A percentile compares a stretch with the other conserved stretches of the same genome.
Conservation (phyloP, 192 early-diverging fungal genomes). For the Backusella morwellensis region DNA sequence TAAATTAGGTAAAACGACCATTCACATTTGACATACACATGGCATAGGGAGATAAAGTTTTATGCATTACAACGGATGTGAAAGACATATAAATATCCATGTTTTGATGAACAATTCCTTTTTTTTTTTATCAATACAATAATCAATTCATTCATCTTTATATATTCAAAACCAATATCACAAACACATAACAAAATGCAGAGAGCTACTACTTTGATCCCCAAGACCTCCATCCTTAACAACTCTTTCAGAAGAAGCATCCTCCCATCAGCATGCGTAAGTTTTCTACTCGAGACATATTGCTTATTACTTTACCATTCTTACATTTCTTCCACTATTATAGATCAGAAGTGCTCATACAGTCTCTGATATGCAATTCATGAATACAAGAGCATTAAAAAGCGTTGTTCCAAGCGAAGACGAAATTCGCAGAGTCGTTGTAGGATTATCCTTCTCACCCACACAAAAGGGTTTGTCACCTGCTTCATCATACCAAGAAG, state of each 20-base stretch:
- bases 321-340: background rate
- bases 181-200: background rate
- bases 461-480: background rate
- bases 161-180: background rate
- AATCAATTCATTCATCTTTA: background rate
- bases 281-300: background rate
- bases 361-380: background rate
- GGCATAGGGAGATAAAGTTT: background rate
- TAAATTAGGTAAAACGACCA: background rate
- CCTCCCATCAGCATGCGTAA: background rate
- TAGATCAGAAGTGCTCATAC: background rate
- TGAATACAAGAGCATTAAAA: background rate
- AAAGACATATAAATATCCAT: background rate
- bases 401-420: background rate
- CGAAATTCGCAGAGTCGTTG: background rate
- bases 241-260: background rate
- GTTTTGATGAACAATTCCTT: background rate
- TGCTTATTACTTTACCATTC: background rate
- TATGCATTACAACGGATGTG: background rate
- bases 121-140: background rate
- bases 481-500: constrained; percentile 2
- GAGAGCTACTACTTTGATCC: background rate
- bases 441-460: background rate
- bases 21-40: background rate
- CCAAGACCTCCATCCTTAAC: background rate